Evolutionary conservation across 345 rosid genomes (phyloP).

Genomic region (Arabidopsis suecica): DNA sequence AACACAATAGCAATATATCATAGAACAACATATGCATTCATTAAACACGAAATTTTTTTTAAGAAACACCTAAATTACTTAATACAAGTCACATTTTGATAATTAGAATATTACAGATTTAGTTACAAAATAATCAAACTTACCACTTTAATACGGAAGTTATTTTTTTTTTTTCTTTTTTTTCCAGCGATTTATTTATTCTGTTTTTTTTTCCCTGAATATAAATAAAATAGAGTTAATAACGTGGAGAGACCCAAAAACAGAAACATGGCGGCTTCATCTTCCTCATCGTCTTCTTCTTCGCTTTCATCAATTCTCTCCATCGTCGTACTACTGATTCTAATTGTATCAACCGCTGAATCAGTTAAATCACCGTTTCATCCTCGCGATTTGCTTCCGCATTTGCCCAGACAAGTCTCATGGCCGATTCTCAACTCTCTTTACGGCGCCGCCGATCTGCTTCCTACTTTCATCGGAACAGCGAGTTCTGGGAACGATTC

Average conservation of each 20-base stretch:
- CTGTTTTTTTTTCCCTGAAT: background rate
- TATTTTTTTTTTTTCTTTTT: background rate
- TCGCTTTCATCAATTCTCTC: constrained; percentile 33
- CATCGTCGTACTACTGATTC: constrained; percentile 20
- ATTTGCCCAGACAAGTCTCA: constrained; percentile 73
- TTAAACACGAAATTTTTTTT: too few relatives aligned
- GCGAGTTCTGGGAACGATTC: constrained; percentile 49
- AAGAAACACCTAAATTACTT: too few relatives aligned
- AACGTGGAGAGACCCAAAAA: constrained; percentile 32
- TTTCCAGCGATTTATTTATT: background rate
- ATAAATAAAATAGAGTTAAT: constrained; percentile 1
- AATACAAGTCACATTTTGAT: too few relatives aligned
- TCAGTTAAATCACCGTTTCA: constrained; percentile 59
- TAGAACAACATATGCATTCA: too few relatives aligned
- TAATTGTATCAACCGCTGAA: constrained; percentile 30
- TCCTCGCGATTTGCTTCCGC: constrained; percentile 74
- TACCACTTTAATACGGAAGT: constrained; percentile 17
- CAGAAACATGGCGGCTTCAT: constrained; percentile 37
- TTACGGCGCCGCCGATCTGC: constrained; percentile 68
- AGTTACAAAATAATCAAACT: background rate
- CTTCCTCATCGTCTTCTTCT: constrained; percentile 30
- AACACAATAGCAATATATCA: too few relatives aligned
- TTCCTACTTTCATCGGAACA: constrained; percentile 87
- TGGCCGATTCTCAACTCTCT: constrained; percentile 84
- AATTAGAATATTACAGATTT: background rate